Evolutionary conservation across 805 yeast species (phyloP), one percentile per base, ranked within the genome.

Genomic region (Saccharomycopsis capsularis): DNA sequence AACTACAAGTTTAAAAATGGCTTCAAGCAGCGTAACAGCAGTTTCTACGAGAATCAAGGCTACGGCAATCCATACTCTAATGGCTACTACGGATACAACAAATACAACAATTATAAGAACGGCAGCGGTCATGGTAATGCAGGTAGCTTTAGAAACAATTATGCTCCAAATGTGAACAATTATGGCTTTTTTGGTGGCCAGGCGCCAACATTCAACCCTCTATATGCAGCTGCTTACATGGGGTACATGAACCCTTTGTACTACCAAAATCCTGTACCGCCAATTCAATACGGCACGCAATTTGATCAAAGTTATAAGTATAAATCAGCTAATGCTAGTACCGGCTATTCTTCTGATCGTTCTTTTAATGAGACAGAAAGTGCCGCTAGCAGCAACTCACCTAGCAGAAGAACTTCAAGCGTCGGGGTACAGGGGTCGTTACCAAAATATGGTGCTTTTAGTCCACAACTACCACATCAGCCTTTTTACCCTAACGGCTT

Each of bases 401-500:
- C 48, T 22, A 48, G 52, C 34, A 39, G 48, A 45, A 30, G 52
- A 27, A 40, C 44, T 27, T 48, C 48, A 6, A 49, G 46, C 38
- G 38, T 41, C 32, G 53, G 50, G 11, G 34, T 45, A 19, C 49
- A 45, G n/a, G 42, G 18, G 7, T 32, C 34, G 7, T 25, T 49
- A 24, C 53, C 53, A 22, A 38, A 38, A 38, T 36, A 22, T 19
- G 40, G 40, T n/a, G 6, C 29, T 39, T 35, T 35, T 13, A 18
- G 19, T 16, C 37, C 23, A 15, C 48, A 55, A 29, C 55, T 51
- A 5, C 29, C 16, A 21, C 48, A 55, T 24, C 55, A 53, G 19
- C 54, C 53, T 22, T 44, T 61, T 39, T 54, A 60, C 51, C 62
- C 64, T 16, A 59, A 63, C 44, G 57, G 60, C 44, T 34, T 34